Conservation (phyloP, 192 early-diverging fungal species). For the Mortierella alpina region DNA sequence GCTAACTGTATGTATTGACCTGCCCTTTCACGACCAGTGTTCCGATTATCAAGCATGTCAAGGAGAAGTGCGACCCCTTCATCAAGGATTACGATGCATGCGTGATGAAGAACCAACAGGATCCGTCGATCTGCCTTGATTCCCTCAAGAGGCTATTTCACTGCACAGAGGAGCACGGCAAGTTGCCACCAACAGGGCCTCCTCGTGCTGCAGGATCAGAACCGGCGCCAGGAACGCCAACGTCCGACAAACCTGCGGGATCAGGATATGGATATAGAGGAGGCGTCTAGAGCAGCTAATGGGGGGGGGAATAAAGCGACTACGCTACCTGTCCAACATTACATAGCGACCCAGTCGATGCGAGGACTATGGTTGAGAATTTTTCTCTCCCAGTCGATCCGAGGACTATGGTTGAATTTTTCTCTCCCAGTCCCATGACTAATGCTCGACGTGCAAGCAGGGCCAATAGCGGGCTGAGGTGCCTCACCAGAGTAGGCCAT, state of each 20-base stretch:
- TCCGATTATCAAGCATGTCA: conserved; percentile 68
- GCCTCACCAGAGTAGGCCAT: too few relatives aligned
- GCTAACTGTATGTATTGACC: neutral
- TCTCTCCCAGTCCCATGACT: too few relatives aligned
- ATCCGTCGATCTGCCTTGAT: conserved; percentile 62
- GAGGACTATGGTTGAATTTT: too few relatives aligned
- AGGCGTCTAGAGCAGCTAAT: neutral
- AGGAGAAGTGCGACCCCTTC: conserved; percentile 61
- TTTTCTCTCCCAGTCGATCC: neutral
- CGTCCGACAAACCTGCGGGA: conserved; percentile 21
- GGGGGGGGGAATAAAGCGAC: neutral
- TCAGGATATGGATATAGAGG: conserved; percentile 40
- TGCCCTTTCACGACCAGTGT: conserved; percentile 45
- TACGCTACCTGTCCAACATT: neutral
- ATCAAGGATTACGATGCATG: conserved; percentile 67
- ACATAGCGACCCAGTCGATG: neutral
- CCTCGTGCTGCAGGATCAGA: conserved; percentile 14
- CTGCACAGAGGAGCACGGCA: conserved; percentile 64
- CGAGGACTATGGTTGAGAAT: too few relatives aligned
- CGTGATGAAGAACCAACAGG: conserved; percentile 58
- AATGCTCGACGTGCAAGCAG: too few relatives aligned
- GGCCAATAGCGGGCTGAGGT: too few relatives aligned
- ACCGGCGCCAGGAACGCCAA: neutral
- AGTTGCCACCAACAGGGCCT: conserved; percentile 38
- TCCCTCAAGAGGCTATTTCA: conserved; percentile 62